Conservation (phyloP, 2,329 filamentous ascomycete species). For the Exserohilum turcica region DNA sequence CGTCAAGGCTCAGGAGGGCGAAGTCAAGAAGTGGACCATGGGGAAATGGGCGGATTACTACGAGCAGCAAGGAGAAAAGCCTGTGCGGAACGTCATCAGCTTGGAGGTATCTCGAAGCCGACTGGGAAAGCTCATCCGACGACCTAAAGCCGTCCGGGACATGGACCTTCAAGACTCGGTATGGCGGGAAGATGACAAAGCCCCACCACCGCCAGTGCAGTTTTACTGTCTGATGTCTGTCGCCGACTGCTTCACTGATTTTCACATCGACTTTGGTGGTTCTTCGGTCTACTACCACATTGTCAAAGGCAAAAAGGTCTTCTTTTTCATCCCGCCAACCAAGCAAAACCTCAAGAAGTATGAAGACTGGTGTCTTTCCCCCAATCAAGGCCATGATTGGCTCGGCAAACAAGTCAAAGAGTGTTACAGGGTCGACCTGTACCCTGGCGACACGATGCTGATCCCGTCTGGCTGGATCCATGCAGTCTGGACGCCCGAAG, state of each 20-base stretch:
- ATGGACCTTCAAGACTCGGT: slow-evolving; percentile 62
- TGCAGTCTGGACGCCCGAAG: slow-evolving; percentile 71
- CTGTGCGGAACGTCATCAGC: slow-evolving; percentile 71
- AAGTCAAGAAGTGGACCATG: slow-evolving; percentile 68
- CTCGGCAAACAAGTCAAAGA: slow-evolving; percentile 68
- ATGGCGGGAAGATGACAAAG: slow-evolving; percentile 61
- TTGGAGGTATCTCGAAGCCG: slow-evolving; percentile 69
- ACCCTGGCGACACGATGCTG: slow-evolving; percentile 70
- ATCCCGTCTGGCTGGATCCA: slow-evolving; percentile 76
- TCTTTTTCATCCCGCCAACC: slow-evolving; percentile 73
- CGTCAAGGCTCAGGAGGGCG: slow-evolving; percentile 70
- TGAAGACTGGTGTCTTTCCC: slow-evolving; percentile 72
- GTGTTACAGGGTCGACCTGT: slow-evolving; percentile 69
- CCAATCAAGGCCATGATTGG: slow-evolving; percentile 69
- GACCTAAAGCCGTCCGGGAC: slow-evolving; percentile 69
- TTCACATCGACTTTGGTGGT: slow-evolving; percentile 73
- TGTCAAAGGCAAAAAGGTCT: slow-evolving; percentile 70
- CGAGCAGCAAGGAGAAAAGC: slow-evolving; percentile 65
- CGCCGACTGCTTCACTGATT: slow-evolving; percentile 72
- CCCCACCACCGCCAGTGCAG: slow-evolving; percentile 66
- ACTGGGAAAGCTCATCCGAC: slow-evolving; percentile 64
- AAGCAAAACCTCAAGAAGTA: slow-evolving; percentile 72
- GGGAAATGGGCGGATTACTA: slow-evolving; percentile 71
- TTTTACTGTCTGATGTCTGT: slow-evolving; percentile 75
- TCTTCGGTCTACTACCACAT: slow-evolving; percentile 75